A percentile compares a stretch with the other conserved stretches of the same genome.
phyloP scores from a whole-genome alignment of 1,284 basidiomycete genomes.

The Pseudozyma thailandica region DNA sequence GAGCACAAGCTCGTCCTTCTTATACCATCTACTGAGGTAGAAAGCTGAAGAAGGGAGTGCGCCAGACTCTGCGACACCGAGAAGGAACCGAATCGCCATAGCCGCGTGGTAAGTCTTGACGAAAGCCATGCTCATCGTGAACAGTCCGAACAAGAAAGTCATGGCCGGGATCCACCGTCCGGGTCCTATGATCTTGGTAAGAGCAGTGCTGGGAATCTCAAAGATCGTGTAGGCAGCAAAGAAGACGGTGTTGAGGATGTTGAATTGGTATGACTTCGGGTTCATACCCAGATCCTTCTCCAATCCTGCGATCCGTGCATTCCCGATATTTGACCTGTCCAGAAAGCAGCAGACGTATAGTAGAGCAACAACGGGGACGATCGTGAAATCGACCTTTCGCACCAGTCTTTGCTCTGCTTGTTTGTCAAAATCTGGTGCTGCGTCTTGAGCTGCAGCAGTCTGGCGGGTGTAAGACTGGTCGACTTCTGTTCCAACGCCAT shows the following conservation, averaged over 20 bases:
- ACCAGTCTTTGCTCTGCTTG: background rate
- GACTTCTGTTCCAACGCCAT: no score
- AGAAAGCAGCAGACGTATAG: background rate
- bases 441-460: no score
- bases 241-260: constrained; percentile 45
- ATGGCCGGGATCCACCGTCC: constrained; percentile 75
- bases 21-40: constrained; percentile 76
- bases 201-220: constrained; percentile 52
- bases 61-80: constrained; percentile 54
- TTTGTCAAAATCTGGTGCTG: background rate
- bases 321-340: background rate
- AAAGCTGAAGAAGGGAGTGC: constrained; percentile 75
- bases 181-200: constrained; percentile 74
- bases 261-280: constrained; percentile 49
- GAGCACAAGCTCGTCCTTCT: constrained; percentile 73
- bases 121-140: constrained; percentile 74
- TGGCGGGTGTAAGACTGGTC: no score
- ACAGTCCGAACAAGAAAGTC: constrained; percentile 74
- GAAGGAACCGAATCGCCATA: constrained; percentile 74
- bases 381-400: background rate
- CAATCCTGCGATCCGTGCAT: constrained; percentile 55
- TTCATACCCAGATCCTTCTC: constrained; percentile 46
- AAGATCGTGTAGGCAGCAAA: constrained; percentile 56
- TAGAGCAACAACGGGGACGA: background rate
- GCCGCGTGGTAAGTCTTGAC: constrained; percentile 73